Conservation (phyloP, 805 yeast species). For the Spathaspora passalidarum region DNA sequence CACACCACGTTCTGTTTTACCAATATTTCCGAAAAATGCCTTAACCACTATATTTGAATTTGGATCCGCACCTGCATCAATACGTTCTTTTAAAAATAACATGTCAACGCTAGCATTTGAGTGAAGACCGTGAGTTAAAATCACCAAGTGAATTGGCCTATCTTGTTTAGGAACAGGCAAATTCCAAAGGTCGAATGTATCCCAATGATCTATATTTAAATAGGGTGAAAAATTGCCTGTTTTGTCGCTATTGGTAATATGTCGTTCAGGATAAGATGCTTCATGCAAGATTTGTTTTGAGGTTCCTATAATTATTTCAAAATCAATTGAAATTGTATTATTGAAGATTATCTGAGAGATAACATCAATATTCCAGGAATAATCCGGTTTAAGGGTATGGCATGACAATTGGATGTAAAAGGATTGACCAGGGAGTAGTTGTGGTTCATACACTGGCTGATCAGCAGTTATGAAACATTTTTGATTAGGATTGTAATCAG, state of each 20-base stretch:
- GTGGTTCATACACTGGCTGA: constrained; percentile 74
- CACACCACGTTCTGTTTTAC: constrained; percentile 87
- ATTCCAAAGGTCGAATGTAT: constrained; percentile 75
- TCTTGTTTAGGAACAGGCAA: constrained; percentile 47
- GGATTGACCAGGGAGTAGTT: constrained; percentile 64
- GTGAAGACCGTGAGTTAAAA: constrained; percentile 89
- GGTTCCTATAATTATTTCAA: constrained; percentile 55
- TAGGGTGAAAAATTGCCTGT: constrained; percentile 26
- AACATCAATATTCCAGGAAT: constrained; percentile 79
- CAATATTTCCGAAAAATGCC: constrained; percentile 80
- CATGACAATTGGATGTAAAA: constrained; percentile 58
- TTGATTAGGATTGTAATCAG: constrained; percentile 54
- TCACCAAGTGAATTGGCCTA: constrained; percentile 74
- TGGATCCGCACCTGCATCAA: constrained; percentile 43
- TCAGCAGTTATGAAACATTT: constrained; percentile 67
- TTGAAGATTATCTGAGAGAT: constrained; percentile 77
- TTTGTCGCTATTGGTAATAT: constrained; percentile 21
- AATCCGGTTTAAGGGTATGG: constrained; percentile 56
- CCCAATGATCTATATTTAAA: constrained; percentile 50
- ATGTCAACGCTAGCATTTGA: constrained; percentile 89
- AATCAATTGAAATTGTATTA: constrained; percentile 63
- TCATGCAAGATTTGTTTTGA: constrained; percentile 36
- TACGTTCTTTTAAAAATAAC: constrained; percentile 78
- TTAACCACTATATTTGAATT: constrained; percentile 71
- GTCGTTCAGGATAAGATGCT: constrained; percentile 21